phyloP scores from a whole-genome alignment of 1,284 basidiomycete genomes.

The Ustilago bromivora region DNA sequence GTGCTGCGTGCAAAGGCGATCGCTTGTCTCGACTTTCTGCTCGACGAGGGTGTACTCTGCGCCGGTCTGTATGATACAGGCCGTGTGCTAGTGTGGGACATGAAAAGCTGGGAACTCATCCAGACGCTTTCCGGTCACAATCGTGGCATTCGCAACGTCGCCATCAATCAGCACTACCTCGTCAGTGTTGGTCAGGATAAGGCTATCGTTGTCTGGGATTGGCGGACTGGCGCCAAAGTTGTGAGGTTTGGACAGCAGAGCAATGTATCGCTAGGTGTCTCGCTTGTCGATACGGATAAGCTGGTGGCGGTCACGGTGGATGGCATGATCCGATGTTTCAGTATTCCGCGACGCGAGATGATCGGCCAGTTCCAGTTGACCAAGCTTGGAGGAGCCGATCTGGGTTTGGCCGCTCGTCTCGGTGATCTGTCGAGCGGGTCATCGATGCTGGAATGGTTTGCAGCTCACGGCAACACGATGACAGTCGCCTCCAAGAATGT shows the following conservation, averaged over 20 bases:
- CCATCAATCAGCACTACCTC: constrained; percentile 83
- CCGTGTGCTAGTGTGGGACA: constrained; percentile 60
- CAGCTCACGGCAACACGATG: constrained; percentile 88
- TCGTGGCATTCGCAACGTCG: constrained; percentile 81
- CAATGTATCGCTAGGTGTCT: constrained; percentile 88
- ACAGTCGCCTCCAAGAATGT: constrained; percentile 89
- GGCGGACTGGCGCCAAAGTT: constrained; percentile 79
- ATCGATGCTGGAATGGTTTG: constrained; percentile 76
- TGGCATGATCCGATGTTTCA: constrained; percentile 88
- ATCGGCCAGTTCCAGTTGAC: constrained; percentile 87
- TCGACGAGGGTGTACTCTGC: constrained; percentile 87
- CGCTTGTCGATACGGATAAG: constrained; percentile 77
- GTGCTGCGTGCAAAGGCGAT: constrained; percentile 85
- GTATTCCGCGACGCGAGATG: constrained; percentile 87
- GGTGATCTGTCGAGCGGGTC: constrained; percentile 47
- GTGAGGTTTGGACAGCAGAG: constrained; percentile 92
- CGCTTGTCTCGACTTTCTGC: constrained; percentile 87
- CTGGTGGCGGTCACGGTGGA: constrained; percentile 91
- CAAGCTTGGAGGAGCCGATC: constrained; percentile 76
- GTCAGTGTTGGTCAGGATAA: constrained; percentile 89
- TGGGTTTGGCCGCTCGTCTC: constrained; percentile 33
- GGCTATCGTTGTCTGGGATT: constrained; percentile 87
- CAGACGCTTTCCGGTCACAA: constrained; percentile 78
- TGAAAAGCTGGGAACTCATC: constrained; percentile 70
- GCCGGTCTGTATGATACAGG: constrained; percentile 93